Base-by-base conservation (phyloP, 1,284 basidiomycete genomes). In the Peniophora sp. region DNA sequence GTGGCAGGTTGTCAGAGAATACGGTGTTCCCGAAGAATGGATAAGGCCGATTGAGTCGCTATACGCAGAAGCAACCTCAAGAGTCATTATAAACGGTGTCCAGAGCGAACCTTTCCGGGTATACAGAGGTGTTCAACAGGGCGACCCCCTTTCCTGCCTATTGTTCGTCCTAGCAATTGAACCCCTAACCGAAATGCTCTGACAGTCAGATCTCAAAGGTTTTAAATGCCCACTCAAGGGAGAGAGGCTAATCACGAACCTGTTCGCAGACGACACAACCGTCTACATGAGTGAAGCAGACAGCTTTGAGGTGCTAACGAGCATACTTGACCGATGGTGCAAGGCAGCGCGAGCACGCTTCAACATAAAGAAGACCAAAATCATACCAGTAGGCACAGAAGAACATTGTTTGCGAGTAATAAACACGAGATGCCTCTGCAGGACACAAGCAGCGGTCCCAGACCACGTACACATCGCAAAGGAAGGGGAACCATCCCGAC, bases 321-420 rank as follows among this genome's bases (percentile, higher is more conserved):
- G 14, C 0, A 60, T 65, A 0, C 59, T 69, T 0, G 38, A 59
- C 1, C 47, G 35, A 3, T 69, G 65, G 66, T 70, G 68, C 50
- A 22, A 16, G 0, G 68, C 64, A 0, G 62, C 68, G 3, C 57
- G 58, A 0, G 66, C 68, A 0, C 62, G 61, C 22, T 71, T 71
- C 51, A 71, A 72, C 53, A 54, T 57, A 0, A 48, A 50, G 2
- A 71, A 71, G 50, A 71, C 67, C 0, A 64, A 67, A 49, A 59
- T 68, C 0, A 59, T 72, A 3, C 69, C 66, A 0, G 58, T 69
- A 0, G 67, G 68, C 6, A 6, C 8, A 41, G 16, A 12, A 10
- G 6, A 1, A 0, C 43, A 55, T 39, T 3, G 49, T 14, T 1
- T 10, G 1, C 1, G 2, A 6, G n/a, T 50, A 0, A 14, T 52